Evolutionary conservation across 1,284 basidiomycete species (phyloP).

Genomic region (Austroboletus novae-zelandiae): DNA sequence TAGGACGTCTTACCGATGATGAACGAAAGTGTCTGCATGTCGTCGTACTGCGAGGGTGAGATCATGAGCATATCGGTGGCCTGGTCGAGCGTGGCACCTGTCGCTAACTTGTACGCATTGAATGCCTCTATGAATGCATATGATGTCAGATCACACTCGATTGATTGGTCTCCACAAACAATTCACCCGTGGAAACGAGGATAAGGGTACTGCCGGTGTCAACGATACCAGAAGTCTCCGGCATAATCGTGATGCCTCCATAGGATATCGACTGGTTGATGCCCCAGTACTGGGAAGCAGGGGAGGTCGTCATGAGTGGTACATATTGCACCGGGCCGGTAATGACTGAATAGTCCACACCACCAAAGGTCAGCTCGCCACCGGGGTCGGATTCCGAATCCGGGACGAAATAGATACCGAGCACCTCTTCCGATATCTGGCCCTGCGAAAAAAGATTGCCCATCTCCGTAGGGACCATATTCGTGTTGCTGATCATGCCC

Average conservation of each 20-base stretch:
- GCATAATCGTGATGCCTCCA: not conserved
- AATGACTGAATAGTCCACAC: conserved; percentile 33
- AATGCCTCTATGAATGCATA: no score
- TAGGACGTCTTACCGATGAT: not conserved
- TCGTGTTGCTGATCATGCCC: no score
- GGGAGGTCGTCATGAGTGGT: no score
- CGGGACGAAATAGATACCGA: conserved; percentile 53
- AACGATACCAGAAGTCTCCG: not conserved
- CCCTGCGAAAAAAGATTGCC: no score
- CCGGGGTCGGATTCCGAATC: conserved; percentile 27
- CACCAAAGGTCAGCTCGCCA: conserved; percentile 52
- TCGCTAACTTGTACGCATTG: no score
- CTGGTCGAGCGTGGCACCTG: no score
- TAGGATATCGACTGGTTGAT: not conserved
- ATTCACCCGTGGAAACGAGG: not conserved
- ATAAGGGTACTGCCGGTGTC: not conserved
- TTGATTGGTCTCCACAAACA: no score
- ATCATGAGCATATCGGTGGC: not conserved
- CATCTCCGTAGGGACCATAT: no score
- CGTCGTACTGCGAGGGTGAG: conserved; percentile 22
- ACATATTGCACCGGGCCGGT: conserved; percentile 19
- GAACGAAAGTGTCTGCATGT: conserved; percentile 28
- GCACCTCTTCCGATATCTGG: conserved; percentile 11
- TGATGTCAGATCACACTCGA: no score
- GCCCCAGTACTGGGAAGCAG: not conserved